phyloP scores from a whole-genome alignment of 106 monocot genomes.

The Dendrobium chrysotoxum region DNA sequence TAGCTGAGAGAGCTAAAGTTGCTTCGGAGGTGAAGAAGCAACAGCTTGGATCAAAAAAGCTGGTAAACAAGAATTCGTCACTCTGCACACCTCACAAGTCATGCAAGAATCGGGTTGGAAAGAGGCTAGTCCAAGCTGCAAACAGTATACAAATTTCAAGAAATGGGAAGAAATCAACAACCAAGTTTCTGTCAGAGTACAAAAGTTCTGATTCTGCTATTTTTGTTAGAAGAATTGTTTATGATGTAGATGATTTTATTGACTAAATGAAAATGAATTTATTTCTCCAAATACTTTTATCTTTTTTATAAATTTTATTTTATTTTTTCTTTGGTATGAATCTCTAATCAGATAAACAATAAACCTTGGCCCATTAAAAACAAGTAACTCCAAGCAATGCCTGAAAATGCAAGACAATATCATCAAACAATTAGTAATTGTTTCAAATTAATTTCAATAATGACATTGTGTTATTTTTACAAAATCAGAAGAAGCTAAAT shows the following conservation, averaged over 20 bases:
- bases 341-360: too few relatives aligned
- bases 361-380: too few relatives aligned
- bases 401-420: background rate
- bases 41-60: background rate
- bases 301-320: too few relatives aligned
- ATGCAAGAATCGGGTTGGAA: conserved; percentile 25
- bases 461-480: background rate
- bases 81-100: background rate
- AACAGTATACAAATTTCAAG: conserved; percentile 6
- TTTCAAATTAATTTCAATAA: background rate
- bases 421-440: background rate
- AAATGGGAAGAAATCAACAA: background rate
- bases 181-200: conserved; percentile 6
- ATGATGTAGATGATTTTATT: conserved; percentile 13
- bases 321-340: too few relatives aligned
- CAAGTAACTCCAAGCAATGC: background rate
- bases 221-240: conserved; percentile 1
- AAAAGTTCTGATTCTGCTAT: background rate
- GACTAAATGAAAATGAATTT: conserved; percentile 5
- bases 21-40: background rate
- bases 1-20: background rate
- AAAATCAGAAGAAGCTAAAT: background rate
- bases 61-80: background rate
- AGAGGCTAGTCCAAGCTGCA: conserved; percentile 21
- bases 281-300: background rate